Evolutionary conservation across 2,329 filamentous ascomycete species (phyloP).

Genomic region (Fusarium albidum): DNA sequence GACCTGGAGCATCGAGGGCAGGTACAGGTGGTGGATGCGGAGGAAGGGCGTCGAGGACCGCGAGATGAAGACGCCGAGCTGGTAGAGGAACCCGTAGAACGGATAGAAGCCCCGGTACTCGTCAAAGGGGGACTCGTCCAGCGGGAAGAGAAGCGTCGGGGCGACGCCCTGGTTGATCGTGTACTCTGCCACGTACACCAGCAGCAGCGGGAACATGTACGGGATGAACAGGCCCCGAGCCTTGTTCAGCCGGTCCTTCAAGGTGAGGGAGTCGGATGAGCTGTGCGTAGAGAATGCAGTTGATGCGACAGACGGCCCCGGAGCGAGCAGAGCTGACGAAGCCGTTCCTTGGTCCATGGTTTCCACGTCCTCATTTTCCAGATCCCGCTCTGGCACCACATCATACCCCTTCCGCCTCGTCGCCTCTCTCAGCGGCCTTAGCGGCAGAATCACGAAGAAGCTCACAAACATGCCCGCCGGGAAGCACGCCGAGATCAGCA

Average conservation of each 20-base stretch:
- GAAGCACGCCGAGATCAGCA: slow-evolving; percentile 81
- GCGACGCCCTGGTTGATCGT: slow-evolving; percentile 96
- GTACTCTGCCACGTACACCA: slow-evolving; percentile 97
- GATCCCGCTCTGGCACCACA: slow-evolving; percentile 54
- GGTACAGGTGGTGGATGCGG: slow-evolving; percentile 81
- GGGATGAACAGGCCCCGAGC: slow-evolving; percentile 75
- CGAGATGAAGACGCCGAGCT: slow-evolving; percentile 93
- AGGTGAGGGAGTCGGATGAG: slow-evolving; percentile 40
- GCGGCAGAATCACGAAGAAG: slow-evolving; percentile 85
- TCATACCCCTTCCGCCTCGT: slow-evolving; percentile 60
- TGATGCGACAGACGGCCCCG: slow-evolving; percentile 50
- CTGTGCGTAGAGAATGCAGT: slow-evolving; percentile 49
- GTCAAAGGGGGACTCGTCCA: slow-evolving; percentile 77
- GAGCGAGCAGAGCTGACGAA: slow-evolving; percentile 58
- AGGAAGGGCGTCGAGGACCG: slow-evolving; percentile 90
- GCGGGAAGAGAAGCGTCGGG: slow-evolving; percentile 87
- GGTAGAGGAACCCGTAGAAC: slow-evolving; percentile 93
- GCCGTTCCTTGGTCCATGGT: slow-evolving; percentile 48
- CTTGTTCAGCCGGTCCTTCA: slow-evolving; percentile 68
- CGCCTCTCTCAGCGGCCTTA: slow-evolving; percentile 65
- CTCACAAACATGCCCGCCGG: slow-evolving; percentile 84
- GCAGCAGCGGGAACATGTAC: slow-evolving; percentile 87
- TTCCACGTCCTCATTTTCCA: slow-evolving; percentile 48
- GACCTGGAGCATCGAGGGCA: slow-evolving; percentile 83
- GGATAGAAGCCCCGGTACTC: slow-evolving; percentile 91